Conservation (phyloP, 768 basidiomycete species). For the Scleroderma citrinum region DNA sequence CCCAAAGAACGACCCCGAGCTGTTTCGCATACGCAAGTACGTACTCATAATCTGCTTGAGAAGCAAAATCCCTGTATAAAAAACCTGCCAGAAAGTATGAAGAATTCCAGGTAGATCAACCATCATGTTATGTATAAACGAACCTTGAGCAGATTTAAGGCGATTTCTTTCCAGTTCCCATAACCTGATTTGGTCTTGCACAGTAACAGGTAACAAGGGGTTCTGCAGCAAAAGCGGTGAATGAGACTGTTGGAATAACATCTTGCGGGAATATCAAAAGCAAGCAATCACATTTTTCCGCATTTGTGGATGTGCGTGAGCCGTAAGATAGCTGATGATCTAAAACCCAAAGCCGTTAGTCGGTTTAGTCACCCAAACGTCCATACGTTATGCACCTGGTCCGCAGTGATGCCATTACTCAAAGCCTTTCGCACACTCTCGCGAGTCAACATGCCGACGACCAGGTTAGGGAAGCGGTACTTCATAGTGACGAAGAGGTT, state of each 20-base stretch:
- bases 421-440: slow-evolving; percentile 95
- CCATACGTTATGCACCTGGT: slow-evolving; percentile 57
- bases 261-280: slow-evolving; percentile 1
- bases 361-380: slow-evolving; percentile 7
- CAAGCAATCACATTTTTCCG: slow-evolving; percentile 67
- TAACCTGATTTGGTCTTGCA: slow-evolving; percentile 94
- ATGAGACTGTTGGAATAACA: background rate
- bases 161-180: slow-evolving; percentile 97
- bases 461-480: slow-evolving; percentile 93
- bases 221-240: slow-evolving; percentile 44
- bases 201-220: slow-evolving; percentile 91
- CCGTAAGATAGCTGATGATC: slow-evolving; percentile 93
- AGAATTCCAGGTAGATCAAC: slow-evolving; percentile 1
- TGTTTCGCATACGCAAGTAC: slow-evolving; percentile 82
- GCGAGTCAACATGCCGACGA: slow-evolving; percentile 92
- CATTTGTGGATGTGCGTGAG: slow-evolving; percentile 98
- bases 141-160: slow-evolving; percentile 83
- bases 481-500: slow-evolving; percentile 91
- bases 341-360: slow-evolving; percentile 29
- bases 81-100: slow-evolving; percentile 48
- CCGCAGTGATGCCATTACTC: slow-evolving; percentile 91
- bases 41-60: slow-evolving; percentile 82
- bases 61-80: slow-evolving; percentile 83
- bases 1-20: slow-evolving; percentile 79
- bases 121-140: slow-evolving; percentile 10